Base-by-base conservation (phyloP, 441 rosid genomes). In the Populus hybrid region DNA sequence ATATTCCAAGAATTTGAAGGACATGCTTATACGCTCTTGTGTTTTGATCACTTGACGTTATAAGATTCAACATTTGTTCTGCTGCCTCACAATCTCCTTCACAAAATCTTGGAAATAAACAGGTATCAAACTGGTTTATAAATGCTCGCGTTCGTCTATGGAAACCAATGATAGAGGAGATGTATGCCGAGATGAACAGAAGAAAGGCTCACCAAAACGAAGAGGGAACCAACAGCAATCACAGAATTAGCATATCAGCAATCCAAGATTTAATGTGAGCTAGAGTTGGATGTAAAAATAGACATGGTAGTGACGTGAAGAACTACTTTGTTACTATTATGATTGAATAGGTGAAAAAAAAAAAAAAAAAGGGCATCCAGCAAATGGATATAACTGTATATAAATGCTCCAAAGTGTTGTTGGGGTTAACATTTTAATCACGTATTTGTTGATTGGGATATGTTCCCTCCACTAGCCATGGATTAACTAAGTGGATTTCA, bases 111-210 rank as follows among this genome's bases (percentile, higher is more conserved):
- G 61, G 21, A 53, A 53, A 61, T 76, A 24, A 80, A 8, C 84
- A 94, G 98, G 98, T 94, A 72, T 91, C 98, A 4, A 94, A 93
- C 76, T 93, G 98, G 98, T 94, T 29, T 29, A 29, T 29, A 29
- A 29, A 29, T 29, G 31, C 31, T 29, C 31, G 31, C 3, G 31
- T 29, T 72, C 94, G 99, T 3, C 89, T 94, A 67, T 94, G 98
- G 98, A 94, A 94, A 79, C 98, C 98, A 11, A 89, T 93, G 98
- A 93, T 94, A 9, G 98, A 93, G 85, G 98, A 94, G 59, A 94
- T 94, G 97, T 91, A 93, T 77, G 85, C 87, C 0, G 97, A 94
- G 76, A 87, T 91, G 95, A 94, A 90, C 86, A 79, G 84, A 83
- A 84, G 92, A 78, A 87, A 86, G 73, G 81, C 73, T 33, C 68